Percentiles rank a stretch among this genome's conserved stretches.
These are phyloP conservation scores for Scheffersomyces stipitis DNA, from an alignment of 805 yeast genomes.

Conservation along the genomic window DNA sequence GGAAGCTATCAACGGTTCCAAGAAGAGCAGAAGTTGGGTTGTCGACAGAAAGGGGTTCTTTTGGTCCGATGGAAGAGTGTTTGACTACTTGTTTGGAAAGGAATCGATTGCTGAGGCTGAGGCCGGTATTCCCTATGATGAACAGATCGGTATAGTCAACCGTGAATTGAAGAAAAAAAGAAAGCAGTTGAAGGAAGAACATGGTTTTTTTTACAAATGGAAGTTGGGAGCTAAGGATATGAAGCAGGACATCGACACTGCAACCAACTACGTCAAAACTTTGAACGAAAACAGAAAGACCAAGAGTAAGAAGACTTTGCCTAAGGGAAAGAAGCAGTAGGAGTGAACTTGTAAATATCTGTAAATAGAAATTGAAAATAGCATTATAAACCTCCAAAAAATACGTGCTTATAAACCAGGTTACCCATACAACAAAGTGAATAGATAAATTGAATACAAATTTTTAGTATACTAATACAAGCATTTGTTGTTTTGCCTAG, in stretches of 20 bases:
- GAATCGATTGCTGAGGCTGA: constrained; percentile 77
- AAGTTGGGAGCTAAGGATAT: constrained; percentile 41
- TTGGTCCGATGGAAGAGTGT: constrained; percentile 90
- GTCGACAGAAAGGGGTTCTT: constrained; percentile 86
- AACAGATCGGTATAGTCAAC: constrained; percentile 50
- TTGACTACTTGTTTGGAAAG: constrained; percentile 78
- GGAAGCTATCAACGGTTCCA: constrained; percentile 45
- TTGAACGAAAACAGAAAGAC: not conserved
- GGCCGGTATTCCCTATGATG: constrained; percentile 63
- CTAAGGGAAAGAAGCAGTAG: not conserved
- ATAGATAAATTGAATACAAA: no score
- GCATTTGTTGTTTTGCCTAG: no score
- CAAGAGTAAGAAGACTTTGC: not conserved
- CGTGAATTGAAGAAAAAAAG: constrained; percentile 49
- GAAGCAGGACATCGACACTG: constrained; percentile 25
- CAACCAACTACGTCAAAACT: constrained; percentile 19
- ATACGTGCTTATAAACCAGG: no score
- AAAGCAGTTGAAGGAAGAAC: constrained; percentile 49
- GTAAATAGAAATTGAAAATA: no score
- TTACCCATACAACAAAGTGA: no score
- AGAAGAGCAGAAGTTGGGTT: constrained; percentile 60
- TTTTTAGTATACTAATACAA: no score
- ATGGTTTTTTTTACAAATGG: constrained; percentile 61
- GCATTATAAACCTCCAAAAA: no score
- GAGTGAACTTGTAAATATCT: no score